phyloP scores from a whole-genome alignment of 352 stramenopile species.

The Hyaloperonospora arabidopsidis region DNA sequence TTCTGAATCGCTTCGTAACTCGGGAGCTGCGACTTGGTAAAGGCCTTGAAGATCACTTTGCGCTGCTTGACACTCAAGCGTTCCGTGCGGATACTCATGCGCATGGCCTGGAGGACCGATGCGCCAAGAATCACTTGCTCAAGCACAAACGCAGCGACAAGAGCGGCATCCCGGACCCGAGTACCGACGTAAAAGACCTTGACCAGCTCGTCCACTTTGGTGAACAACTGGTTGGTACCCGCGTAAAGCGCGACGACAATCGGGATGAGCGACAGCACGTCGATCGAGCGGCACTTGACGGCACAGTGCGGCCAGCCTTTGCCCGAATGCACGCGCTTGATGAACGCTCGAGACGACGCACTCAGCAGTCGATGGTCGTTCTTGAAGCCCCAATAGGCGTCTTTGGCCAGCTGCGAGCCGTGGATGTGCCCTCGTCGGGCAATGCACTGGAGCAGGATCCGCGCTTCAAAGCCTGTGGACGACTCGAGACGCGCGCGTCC shows the following conservation, averaged over 20 bases:
- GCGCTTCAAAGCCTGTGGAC: constrained; percentile 70
- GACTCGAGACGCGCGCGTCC: constrained; percentile 48
- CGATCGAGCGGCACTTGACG: constrained; percentile 73
- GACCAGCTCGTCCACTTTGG: constrained; percentile 72
- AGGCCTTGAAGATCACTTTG: constrained; percentile 81
- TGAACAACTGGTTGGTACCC: constrained; percentile 70
- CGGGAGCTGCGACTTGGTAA: constrained; percentile 73
- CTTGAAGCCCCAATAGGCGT: constrained; percentile 79
- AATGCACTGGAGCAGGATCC: constrained; percentile 66
- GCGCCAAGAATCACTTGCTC: constrained; percentile 74
- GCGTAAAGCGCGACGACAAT: constrained; percentile 74
- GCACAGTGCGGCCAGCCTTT: constrained; percentile 66
- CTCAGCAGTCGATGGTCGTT: constrained; percentile 68
- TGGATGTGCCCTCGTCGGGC: constrained; percentile 62
- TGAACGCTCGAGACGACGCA: constrained; percentile 58
- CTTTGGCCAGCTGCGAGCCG: constrained; percentile 63
- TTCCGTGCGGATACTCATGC: constrained; percentile 77
- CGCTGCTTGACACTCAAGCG: constrained; percentile 72
- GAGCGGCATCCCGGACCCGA: constrained; percentile 55
- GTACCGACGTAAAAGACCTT: constrained; percentile 74
- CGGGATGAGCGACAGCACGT: constrained; percentile 65
- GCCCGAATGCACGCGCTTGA: constrained; percentile 66
- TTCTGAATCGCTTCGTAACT: constrained; percentile 81
- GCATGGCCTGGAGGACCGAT: constrained; percentile 72
- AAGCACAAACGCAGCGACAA: constrained; percentile 69